These are phyloP conservation scores for Smithsoniella earleae DNA, from an alignment of 163 green algal species.

Conservation along the genomic window DNA sequence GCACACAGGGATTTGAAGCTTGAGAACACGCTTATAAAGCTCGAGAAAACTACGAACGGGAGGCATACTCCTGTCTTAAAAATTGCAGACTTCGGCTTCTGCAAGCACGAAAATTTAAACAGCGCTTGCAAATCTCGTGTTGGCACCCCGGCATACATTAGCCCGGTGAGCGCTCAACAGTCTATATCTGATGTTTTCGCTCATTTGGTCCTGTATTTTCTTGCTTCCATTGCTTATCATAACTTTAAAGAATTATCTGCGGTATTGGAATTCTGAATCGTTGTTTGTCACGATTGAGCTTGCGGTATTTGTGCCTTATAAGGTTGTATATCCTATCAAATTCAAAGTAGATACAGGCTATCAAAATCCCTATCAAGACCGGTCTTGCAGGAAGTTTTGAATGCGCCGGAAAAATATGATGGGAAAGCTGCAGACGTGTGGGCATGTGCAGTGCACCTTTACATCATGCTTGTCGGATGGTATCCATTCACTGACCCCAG, in stretches of 20 bases:
- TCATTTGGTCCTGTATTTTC: neutral
- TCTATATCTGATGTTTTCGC: neutral
- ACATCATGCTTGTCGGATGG: constrained; percentile 56
- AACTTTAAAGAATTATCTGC: too few relatives aligned
- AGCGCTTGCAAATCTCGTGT: neutral
- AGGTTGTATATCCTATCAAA: too few relatives aligned
- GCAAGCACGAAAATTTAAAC: constrained; percentile 3
- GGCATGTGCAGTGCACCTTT: constrained; percentile 58
- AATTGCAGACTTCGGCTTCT: constrained; percentile 25
- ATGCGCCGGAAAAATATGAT: constrained; percentile 46
- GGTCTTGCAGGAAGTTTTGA: constrained; percentile 47
- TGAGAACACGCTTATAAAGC: constrained; percentile 33
- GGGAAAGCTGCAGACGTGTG: constrained; percentile 57
- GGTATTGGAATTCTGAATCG: neutral
- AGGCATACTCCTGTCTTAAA: constrained; percentile 1
- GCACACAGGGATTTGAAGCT: constrained; percentile 33
- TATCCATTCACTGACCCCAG: constrained; percentile 77
- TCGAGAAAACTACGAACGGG: neutral
- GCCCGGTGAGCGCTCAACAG: neutral
- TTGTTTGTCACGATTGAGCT: neutral
- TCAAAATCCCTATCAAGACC: too few relatives aligned
- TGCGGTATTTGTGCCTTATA: neutral
- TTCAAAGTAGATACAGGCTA: too few relatives aligned
- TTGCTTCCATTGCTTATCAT: neutral
- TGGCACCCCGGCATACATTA: constrained; percentile 18